Conservation (phyloP, 2,329 filamentous ascomycete species). For the Macroventuria anomochaeta region DNA sequence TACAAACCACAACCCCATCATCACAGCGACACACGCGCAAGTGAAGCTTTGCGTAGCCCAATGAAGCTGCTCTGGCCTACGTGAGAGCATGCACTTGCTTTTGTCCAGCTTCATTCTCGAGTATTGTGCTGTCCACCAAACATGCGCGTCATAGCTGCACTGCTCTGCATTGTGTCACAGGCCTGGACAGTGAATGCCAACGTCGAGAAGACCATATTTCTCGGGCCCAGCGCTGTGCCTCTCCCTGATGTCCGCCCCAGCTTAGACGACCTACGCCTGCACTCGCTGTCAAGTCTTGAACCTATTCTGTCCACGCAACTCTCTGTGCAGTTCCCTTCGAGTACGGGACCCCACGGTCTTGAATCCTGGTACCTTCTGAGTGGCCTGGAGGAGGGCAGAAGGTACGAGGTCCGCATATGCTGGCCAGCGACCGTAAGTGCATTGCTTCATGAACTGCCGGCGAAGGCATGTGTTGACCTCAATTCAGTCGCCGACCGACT, state of each 20-base stretch:
- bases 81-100: slow-evolving; percentile 19
- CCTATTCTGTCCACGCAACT: slow-evolving; percentile 68
- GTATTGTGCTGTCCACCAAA: slow-evolving; percentile 31
- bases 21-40: slow-evolving; percentile 5
- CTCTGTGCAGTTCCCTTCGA: slow-evolving; percentile 70
- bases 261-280: slow-evolving; percentile 67
- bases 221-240: slow-evolving; percentile 67
- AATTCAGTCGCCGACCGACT: slow-evolving; percentile 81
- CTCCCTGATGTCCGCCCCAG: slow-evolving; percentile 63
- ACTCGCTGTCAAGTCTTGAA: slow-evolving; percentile 64
- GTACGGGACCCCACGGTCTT: slow-evolving; percentile 60
- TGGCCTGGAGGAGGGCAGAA: slow-evolving; percentile 69
- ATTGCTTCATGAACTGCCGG: slow-evolving; percentile 2
- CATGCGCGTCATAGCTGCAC: slow-evolving; percentile 42
- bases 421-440: slow-evolving; percentile 86
- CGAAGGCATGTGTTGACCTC: slow-evolving; percentile 23
- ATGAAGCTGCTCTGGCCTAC: slow-evolving; percentile 23
- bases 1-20: slow-evolving; percentile 13
- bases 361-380: slow-evolving; percentile 82
- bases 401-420: slow-evolving; percentile 91
- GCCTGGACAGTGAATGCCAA: slow-evolving; percentile 66
- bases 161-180: slow-evolving; percentile 41
- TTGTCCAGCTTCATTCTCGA: background rate
- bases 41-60: slow-evolving; percentile 13
- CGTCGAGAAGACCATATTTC: slow-evolving; percentile 89